Evolutionary conservation across 2,329 filamentous ascomycete genomes (phyloP).

Genomic region (Fusarium avenaceum): DNA sequence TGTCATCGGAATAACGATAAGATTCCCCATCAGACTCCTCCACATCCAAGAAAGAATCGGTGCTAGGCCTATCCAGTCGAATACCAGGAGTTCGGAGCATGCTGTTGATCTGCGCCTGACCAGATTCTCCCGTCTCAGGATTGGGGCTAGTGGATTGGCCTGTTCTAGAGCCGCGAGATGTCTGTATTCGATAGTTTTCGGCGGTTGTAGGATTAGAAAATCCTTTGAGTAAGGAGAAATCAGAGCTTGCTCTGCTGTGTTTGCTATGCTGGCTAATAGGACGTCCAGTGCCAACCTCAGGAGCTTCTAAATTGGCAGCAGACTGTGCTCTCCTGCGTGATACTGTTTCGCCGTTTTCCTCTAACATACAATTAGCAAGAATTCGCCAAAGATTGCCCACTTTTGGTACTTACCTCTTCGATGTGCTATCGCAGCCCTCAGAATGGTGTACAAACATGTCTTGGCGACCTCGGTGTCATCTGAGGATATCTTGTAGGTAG

Average conservation of each 20-base stretch:
- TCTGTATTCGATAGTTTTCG: constrained; percentile 51
- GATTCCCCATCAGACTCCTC: constrained; percentile 80
- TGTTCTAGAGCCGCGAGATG: constrained; percentile 53
- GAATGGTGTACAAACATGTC: constrained; percentile 80
- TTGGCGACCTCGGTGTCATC: constrained; percentile 79
- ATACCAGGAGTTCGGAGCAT: constrained; percentile 67
- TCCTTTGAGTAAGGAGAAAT: constrained; percentile 72
- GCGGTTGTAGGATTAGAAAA: constrained; percentile 63
- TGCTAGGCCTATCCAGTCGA: constrained; percentile 62
- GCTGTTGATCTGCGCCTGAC: constrained; percentile 59
- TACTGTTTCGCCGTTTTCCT: constrained; percentile 60
- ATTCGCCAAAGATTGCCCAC: neutral
- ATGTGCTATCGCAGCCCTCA: constrained; percentile 77
- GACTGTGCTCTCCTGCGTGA: constrained; percentile 71
- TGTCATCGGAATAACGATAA: constrained; percentile 74
- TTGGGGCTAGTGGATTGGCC: constrained; percentile 40
- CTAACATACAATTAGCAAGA: constrained; percentile 34
- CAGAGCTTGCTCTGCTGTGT: constrained; percentile 79
- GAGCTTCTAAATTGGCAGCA: constrained; percentile 71
- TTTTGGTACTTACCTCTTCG: constrained; percentile 70
- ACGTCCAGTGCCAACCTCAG: constrained; percentile 63
- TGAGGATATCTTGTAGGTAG: constrained; percentile 79
- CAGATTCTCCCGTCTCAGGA: constrained; percentile 40
- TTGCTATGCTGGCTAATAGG: constrained; percentile 73
- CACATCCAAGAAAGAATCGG: constrained; percentile 73